Evolutionary conservation across 129 eudicot genomes (phyloP), one percentile per base, ranked within the genome.

Genomic region (Tagetes erecta): DNA sequence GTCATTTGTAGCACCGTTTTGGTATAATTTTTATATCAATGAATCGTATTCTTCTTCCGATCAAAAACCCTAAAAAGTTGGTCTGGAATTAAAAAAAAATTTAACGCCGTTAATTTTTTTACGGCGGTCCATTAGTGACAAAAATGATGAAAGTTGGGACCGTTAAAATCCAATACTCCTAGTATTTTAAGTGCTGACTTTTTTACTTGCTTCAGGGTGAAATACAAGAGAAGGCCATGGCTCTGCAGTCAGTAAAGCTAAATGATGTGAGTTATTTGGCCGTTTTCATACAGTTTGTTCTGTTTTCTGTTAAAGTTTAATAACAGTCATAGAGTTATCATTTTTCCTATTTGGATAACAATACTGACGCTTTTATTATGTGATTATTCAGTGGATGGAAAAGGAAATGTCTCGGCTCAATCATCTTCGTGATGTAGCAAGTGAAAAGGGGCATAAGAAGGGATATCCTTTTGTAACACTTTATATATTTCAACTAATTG

Each of bases 341-440:
- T 11, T n/a, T 75, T 51, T 57, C 50, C 31, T 69, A 42, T 65
- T 14, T 46, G 52, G 55, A 37, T 63, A 57, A 1, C 51, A 64
- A 41, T 68, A 42, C 33, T 63, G 64, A 60, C 45, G 42, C 44
- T 59, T 44, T 80, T 71, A 31, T 69, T 66, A 62, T 58, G 64
- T 57, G 67, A 58, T 87, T 51, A 58, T 87, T 57, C 70, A 95
- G 99, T 82, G 84, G 88, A 80, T 87, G 64, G 94, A 85, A 71
- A 79, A 86, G 70, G 99, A 95, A 80, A 84, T 81, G 47, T 60
- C 78, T 84, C 88, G 86, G 74, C 94, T 91, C 27, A 91, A 71
- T 76, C 93, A 83, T 82, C 92, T 91, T 57, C 84, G 91, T 56
- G 97, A 87, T 73, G 80, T 82, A 74, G 92, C 97, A 30, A 88